Evolutionary conservation across 2,329 filamentous ascomycete species (phyloP).

Genomic region (Blumeria hordei): DNA sequence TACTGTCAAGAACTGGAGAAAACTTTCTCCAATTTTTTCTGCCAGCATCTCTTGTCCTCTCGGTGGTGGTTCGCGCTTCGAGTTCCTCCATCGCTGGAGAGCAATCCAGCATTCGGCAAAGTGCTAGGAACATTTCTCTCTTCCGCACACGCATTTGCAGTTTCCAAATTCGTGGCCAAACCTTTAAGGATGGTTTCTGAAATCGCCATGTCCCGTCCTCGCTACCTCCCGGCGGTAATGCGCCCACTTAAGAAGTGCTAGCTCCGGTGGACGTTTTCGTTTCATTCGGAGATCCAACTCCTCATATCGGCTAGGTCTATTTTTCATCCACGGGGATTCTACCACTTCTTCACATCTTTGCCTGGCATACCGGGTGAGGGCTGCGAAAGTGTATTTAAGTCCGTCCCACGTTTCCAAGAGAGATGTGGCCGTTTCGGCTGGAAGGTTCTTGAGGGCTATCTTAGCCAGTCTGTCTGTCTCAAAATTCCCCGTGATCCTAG

Average conservation of each 20-base stretch:
- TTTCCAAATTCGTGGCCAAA: not conserved
- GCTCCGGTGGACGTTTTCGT: conserved; percentile 16
- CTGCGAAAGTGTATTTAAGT: no score
- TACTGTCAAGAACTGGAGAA: not conserved
- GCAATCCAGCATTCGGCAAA: not conserved
- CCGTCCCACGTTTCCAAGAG: no score
- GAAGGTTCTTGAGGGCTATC: no score
- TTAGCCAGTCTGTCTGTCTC: no score
- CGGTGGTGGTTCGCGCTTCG: not conserved
- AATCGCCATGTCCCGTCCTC: not conserved
- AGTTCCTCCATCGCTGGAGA: not conserved
- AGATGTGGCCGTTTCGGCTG: no score
- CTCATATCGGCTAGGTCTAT: not conserved
- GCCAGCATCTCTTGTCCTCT: not conserved
- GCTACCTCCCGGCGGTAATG: not conserved
- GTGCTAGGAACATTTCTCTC: not conserved
- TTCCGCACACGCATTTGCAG: not conserved
- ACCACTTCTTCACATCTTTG: not conserved
- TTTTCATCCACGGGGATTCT: not conserved
- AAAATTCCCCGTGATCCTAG: no score
- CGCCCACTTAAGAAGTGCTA: conserved; percentile 26
- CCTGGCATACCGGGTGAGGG: not conserved
- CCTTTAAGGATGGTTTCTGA: not conserved
- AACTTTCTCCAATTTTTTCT: not conserved
- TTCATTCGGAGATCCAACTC: not conserved